These are phyloP conservation scores for Lasiodiplodia theobromae DNA, from an alignment of 2,329 filamentous ascomycete species.

Conservation along the genomic window DNA sequence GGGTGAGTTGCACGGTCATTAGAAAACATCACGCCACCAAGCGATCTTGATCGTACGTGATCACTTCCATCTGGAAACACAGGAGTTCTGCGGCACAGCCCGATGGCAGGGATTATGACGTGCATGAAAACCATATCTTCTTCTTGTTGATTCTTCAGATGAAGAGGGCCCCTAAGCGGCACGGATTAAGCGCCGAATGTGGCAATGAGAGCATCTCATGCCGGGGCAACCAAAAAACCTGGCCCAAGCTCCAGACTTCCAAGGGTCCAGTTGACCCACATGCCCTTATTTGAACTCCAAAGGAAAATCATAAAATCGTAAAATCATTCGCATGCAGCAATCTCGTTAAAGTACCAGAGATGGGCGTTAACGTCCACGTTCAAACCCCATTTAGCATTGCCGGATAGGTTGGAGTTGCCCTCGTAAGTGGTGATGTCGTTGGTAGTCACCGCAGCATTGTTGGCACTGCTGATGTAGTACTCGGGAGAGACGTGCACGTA, in stretches of 20 bases:
- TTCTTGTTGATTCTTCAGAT: not conserved
- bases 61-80: not conserved
- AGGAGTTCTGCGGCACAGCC: not conserved
- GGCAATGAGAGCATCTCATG: not conserved
- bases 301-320: constrained; percentile 1
- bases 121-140: not conserved
- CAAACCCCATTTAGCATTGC: constrained; percentile 41
- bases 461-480: constrained; percentile 58
- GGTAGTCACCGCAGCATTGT: constrained; percentile 34
- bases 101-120: too few species aligned
- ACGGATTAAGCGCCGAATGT: not conserved
- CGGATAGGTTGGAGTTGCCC: constrained; percentile 36
- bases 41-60: not conserved
- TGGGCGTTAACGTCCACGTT: constrained; percentile 40
- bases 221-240: not conserved
- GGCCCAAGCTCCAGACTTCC: not conserved
- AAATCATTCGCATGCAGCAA: constrained; percentile 39
- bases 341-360: constrained; percentile 46
- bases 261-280: not conserved
- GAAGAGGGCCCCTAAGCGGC: not conserved
- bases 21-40: not conserved
- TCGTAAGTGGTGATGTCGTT: constrained; percentile 38
- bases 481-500: constrained; percentile 73
- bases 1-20: not conserved
- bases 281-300: constrained; percentile 21